phyloP scores from a whole-genome alignment of 176 grass and related monocot genomes.

The Hordeum marinum region DNA sequence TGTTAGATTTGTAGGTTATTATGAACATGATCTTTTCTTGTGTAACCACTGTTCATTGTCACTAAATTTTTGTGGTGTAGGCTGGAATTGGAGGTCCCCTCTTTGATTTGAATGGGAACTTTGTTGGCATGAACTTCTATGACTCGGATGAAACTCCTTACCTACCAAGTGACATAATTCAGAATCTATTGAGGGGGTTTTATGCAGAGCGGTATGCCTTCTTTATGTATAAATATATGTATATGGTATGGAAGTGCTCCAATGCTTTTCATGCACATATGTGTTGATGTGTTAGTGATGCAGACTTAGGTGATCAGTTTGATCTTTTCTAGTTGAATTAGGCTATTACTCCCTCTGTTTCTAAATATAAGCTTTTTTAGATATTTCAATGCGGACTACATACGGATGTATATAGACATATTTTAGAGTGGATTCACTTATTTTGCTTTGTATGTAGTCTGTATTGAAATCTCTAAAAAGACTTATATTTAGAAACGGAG shows the following conservation, averaged over 20 bases:
- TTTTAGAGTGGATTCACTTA: no score
- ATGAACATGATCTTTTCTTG: neutral
- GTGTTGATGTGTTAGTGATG: neutral
- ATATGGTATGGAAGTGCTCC: neutral
- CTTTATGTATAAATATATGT: neutral
- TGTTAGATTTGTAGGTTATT: neutral
- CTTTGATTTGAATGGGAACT: no score
- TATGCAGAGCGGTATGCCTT: neutral
- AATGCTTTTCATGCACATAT: neutral
- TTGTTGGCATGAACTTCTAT: constrained; percentile 15
- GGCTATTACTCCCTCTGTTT: no score
- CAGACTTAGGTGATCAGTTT: neutral
- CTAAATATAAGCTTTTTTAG: no score
- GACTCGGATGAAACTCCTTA: neutral
- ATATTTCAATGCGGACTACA: no score
- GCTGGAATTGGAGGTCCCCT: constrained; percentile 9
- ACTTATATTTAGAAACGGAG: no score
- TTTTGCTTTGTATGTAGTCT: no score
- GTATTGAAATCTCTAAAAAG: no score
- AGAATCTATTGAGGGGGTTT: neutral
- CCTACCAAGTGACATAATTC: neutral
- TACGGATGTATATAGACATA: no score
- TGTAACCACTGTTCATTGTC: neutral
- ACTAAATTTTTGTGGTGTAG: neutral
- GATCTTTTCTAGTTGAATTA: neutral